These are phyloP conservation scores for Lachancea cidri DNA, from an alignment of 805 yeast genomes.

Conservation along the genomic window DNA sequence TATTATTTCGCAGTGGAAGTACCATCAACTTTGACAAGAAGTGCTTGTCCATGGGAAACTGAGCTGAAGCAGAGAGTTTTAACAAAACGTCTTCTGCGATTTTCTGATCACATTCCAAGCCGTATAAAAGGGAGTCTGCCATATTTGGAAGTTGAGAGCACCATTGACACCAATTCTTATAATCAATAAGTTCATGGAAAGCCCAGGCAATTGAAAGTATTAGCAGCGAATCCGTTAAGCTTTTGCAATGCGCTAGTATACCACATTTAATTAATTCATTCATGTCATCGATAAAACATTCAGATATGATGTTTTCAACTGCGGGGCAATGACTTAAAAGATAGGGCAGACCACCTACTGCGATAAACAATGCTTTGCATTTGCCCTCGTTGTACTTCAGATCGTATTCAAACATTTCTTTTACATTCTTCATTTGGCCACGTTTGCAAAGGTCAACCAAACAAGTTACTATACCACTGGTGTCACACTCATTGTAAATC, in stretches of 20 bases:
- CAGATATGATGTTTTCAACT: conserved; percentile 8
- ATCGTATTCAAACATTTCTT: conserved; percentile 22
- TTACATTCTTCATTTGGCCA: background rate
- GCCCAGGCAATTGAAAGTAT: conserved; percentile 9
- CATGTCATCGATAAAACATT: conserved; percentile 14
- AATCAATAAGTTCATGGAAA: conserved; percentile 3
- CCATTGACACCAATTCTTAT: conserved; percentile 7
- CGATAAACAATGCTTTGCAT: conserved; percentile 17
- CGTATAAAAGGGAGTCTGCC: conserved; percentile 1
- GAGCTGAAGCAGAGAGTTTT: conserved; percentile 16
- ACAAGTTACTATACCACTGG: conserved; percentile 14
- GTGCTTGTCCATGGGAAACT: background rate
- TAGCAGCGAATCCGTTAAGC: conserved; percentile 12
- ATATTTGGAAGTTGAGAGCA: conserved; percentile 4
- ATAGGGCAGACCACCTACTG: conserved; percentile 24
- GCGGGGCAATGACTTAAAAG: conserved; percentile 11
- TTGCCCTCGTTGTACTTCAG: conserved; percentile 15
- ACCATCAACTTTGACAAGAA: conserved; percentile 3
- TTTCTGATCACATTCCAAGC: conserved; percentile 8
- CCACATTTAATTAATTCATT: conserved; percentile 24
- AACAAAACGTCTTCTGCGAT: conserved; percentile 23
- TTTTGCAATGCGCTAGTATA: conserved; percentile 17
- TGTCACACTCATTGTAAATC: conserved; percentile 13
- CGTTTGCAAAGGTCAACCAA: conserved; percentile 9
- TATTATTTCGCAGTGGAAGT: conserved; percentile 1